Conservation (phyloP, 2,329 filamentous ascomycete species). For the Trichoderma arundinaceum region DNA sequence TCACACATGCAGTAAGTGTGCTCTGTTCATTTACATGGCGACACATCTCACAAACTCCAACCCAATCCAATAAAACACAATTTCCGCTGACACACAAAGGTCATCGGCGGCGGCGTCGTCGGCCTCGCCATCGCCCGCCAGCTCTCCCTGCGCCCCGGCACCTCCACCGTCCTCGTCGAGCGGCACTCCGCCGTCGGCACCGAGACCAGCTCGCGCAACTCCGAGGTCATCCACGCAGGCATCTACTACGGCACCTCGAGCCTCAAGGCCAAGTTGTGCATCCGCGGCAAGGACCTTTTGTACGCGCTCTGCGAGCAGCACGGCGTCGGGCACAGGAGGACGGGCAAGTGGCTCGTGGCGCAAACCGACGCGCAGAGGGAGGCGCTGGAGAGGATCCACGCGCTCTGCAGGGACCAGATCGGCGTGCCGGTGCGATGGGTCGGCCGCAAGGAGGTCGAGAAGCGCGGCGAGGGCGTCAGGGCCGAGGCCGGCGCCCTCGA, state of each 20-base stretch:
- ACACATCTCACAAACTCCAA: background rate
- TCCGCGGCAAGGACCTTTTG: slow-evolving; percentile 75
- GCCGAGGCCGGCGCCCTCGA: slow-evolving; percentile 79
- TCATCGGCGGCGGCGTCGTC: slow-evolving; percentile 69
- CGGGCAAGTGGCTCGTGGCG: slow-evolving; percentile 94
- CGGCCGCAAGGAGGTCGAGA: slow-evolving; percentile 60
- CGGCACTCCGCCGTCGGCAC: slow-evolving; percentile 76
- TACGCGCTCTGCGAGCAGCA: slow-evolving; percentile 76
- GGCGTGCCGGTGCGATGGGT: slow-evolving; percentile 76
- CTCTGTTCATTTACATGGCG: no score
- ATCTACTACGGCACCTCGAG: slow-evolving; percentile 81
- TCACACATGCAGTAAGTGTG: slow-evolving; percentile 55
- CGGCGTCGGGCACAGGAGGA: slow-evolving; percentile 72
- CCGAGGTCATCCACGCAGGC: slow-evolving; percentile 95
- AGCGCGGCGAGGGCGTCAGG: slow-evolving; percentile 75
- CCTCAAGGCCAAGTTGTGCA: slow-evolving; percentile 84
- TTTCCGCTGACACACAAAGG: slow-evolving; percentile 41
- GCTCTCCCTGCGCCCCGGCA: slow-evolving; percentile 66
- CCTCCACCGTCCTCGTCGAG: slow-evolving; percentile 79
- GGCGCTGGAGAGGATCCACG: slow-evolving; percentile 61
- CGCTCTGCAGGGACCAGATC: slow-evolving; percentile 48
- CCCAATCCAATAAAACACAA: no score
- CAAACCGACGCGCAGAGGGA: slow-evolving; percentile 74
- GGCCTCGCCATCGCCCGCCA: slow-evolving; percentile 80
- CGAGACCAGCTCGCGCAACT: slow-evolving; percentile 89